Conservation (phyloP, 768 basidiomycete species). For the Xerocomellus chrysenteron region DNA sequence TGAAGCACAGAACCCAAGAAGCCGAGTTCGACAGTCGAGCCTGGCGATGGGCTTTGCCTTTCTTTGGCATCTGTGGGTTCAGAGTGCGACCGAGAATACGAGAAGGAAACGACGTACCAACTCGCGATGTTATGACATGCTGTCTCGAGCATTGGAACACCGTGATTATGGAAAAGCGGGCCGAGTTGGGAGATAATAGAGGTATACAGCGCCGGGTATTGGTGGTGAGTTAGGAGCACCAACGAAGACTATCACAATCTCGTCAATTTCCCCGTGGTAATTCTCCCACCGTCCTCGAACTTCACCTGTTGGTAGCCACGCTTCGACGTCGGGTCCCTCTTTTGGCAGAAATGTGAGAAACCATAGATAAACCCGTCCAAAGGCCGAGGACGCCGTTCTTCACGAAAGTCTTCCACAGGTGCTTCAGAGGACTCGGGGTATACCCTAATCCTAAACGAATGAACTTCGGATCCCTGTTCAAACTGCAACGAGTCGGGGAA, state of each 20-base stretch:
- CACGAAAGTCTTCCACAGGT: constrained; percentile 12
- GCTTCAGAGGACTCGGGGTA: constrained; percentile 29
- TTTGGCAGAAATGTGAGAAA: constrained; percentile 74
- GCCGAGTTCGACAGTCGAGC: constrained; percentile 71
- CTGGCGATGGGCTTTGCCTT: constrained; percentile 76
- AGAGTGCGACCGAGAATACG: neutral
- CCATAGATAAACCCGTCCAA: constrained; percentile 75
- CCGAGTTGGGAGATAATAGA: constrained; percentile 65
- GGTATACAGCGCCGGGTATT: constrained; percentile 85
- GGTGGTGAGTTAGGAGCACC: constrained; percentile 76
- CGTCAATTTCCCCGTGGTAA: neutral
- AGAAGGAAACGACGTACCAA: constrained; percentile 55
- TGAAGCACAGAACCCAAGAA: constrained; percentile 78
- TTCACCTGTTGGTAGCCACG: constrained; percentile 79
- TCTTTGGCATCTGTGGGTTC: constrained; percentile 40
- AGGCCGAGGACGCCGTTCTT: constrained; percentile 36
- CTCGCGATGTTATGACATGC: constrained; percentile 83
- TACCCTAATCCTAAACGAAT: constrained; percentile 83
- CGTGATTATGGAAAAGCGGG: constrained; percentile 70
- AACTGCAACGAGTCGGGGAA: constrained; percentile 90
- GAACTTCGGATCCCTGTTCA: constrained; percentile 77
- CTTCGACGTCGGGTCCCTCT: constrained; percentile 59
- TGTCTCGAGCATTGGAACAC: constrained; percentile 77
- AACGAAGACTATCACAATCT: constrained; percentile 39
- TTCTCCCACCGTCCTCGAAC: neutral